A percentile compares a stretch with the other conserved stretches of the same genome.
Evolutionary conservation across 1,284 basidiomycete genomes (phyloP).

Genomic region (Neonothopanus nambi): DNA sequence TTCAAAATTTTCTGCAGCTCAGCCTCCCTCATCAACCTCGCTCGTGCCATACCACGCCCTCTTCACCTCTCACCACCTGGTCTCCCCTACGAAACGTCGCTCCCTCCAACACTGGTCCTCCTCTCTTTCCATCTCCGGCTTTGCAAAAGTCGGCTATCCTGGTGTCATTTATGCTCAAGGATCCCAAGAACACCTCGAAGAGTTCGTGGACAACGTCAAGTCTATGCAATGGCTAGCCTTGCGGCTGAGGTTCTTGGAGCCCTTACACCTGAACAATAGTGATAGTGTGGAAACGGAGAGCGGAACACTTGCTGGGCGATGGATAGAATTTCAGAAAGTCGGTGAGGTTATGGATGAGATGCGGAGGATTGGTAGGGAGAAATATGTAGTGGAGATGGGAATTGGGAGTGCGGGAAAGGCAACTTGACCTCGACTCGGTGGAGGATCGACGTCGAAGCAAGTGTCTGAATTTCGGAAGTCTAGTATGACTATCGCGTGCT

Average conservation of each 20-base stretch:
- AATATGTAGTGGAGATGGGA: conserved; percentile 62
- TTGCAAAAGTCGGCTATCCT: conserved; percentile 74
- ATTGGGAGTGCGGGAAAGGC: conserved; percentile 44
- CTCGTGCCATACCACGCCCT: conserved; percentile 52
- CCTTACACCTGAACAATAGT: conserved; percentile 17
- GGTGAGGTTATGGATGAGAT: conserved; percentile 71
- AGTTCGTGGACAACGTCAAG: conserved; percentile 68
- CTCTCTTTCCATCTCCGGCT: conserved; percentile 58
- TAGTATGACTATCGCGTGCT: too few species aligned
- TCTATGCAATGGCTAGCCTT: conserved; percentile 80
- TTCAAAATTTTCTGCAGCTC: neutral
- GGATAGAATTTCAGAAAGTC: conserved; percentile 68
- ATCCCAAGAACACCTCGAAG: conserved; percentile 48
- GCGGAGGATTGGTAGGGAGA: conserved; percentile 54
- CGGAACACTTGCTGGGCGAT: conserved; percentile 25
- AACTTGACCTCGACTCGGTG: too few species aligned
- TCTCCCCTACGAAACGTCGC: conserved; percentile 68
- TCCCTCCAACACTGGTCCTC: conserved; percentile 61
- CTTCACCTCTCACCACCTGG: conserved; percentile 73
- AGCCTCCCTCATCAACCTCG: neutral
- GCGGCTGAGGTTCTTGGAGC: conserved; percentile 60
- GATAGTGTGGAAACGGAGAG: conserved; percentile 2
- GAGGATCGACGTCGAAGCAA: too few species aligned
- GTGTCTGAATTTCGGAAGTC: too few species aligned
- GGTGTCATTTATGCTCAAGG: conserved; percentile 74